Conservation (phyloP, 345 rosid species). For the Psidium guajava region DNA sequence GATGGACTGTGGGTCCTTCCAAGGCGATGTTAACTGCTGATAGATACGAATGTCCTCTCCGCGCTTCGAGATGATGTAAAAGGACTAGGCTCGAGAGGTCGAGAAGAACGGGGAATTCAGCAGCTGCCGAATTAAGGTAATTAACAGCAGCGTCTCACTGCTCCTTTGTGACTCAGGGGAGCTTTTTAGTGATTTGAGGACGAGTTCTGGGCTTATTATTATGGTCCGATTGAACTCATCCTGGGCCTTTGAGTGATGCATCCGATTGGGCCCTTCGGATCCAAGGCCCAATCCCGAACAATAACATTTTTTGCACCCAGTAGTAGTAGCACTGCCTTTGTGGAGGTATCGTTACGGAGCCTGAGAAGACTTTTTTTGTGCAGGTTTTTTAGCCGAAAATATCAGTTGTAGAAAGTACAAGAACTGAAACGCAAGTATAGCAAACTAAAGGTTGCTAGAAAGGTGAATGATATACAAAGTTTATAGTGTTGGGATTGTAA, state of each 20-base stretch:
- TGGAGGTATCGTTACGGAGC: no score
- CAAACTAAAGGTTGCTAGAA: no score
- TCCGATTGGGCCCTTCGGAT: neutral
- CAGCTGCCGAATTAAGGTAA: neutral
- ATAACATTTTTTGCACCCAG: neutral
- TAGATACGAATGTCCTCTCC: neutral
- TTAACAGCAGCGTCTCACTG: neutral
- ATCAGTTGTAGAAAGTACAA: no score
- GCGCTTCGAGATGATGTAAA: neutral
- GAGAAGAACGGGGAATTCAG: neutral
- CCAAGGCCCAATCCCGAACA: neutral
- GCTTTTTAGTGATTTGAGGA: neutral
- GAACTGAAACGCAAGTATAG: no score
- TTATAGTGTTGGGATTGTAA: no score
- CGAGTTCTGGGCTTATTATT: neutral
- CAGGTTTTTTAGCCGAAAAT: no score
- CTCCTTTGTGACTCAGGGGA: neutral
- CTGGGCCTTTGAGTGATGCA: neutral
- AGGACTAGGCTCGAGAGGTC: neutral
- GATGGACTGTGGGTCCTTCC: neutral
- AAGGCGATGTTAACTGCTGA: neutral
- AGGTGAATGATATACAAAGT: no score
- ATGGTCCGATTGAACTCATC: neutral
- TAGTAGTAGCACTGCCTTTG: no score
- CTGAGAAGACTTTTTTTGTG: no score